Evolutionary conservation across 805 yeast genomes (phyloP).

Genomic region (Ogataea salicorniae): DNA sequence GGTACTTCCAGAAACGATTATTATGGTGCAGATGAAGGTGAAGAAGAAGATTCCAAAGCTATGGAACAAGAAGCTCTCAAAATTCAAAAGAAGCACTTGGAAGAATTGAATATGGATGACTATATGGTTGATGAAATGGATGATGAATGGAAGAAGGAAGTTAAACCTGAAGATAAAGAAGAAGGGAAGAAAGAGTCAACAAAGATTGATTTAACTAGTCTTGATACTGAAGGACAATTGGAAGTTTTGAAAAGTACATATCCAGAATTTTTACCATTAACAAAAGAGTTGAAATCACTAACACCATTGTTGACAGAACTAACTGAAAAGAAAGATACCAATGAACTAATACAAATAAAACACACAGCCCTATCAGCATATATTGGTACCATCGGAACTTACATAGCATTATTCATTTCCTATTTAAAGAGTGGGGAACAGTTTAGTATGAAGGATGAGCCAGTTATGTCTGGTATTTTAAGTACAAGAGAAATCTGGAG

Average conservation of each 20-base stretch:
- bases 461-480: conserved; percentile 82
- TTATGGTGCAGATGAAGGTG: conserved; percentile 63
- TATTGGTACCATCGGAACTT: conserved; percentile 70
- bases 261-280: conserved; percentile 81
- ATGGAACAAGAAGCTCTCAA: conserved; percentile 86
- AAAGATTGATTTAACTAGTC: conserved; percentile 39
- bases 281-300: conserved; percentile 51
- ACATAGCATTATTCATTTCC: conserved; percentile 68
- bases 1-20: conserved; percentile 45
- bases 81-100: conserved; percentile 75
- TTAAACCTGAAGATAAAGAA: conserved; percentile 32
- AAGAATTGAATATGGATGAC: conserved; percentile 71
- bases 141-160: conserved; percentile 68
- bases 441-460: conserved; percentile 71
- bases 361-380: conserved; percentile 71
- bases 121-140: conserved; percentile 71
- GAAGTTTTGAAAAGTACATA: conserved; percentile 54
- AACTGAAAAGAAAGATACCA: conserved; percentile 20
- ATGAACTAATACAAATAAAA: conserved; percentile 45
- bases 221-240: conserved; percentile 50
- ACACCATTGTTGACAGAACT: conserved; percentile 39
- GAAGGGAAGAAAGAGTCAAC: conserved; percentile 24
- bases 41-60: conserved; percentile 69
- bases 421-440: conserved; percentile 47
- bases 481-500: conserved; percentile 86